phyloP scores from a whole-genome alignment of 352 stramenopile species.

The Phytophthora ramorum region DNA sequence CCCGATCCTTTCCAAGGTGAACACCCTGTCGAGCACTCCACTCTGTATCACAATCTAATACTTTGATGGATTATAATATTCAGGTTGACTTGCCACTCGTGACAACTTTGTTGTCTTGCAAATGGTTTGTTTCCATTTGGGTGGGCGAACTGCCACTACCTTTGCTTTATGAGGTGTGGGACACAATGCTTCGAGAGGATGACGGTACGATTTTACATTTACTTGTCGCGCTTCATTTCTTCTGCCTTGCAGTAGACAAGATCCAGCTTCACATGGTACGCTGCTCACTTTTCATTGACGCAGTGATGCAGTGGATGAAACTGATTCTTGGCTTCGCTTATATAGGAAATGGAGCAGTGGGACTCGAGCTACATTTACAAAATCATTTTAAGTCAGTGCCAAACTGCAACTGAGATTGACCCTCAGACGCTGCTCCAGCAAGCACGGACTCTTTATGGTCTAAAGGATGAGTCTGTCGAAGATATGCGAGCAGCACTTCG shows the following conservation, averaged over 20 bases:
- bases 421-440: constrained; percentile 44
- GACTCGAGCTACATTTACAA: constrained; percentile 81
- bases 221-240: constrained; percentile 62
- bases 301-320: not conserved
- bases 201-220: constrained; percentile 69
- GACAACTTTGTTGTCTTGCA: constrained; percentile 70
- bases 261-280: constrained; percentile 49
- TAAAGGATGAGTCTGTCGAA: constrained; percentile 70
- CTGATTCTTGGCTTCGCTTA: constrained; percentile 1
- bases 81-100: constrained; percentile 67
- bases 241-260: constrained; percentile 52
- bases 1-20: constrained; percentile 56
- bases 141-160: constrained; percentile 60
- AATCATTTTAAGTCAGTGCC: constrained; percentile 56
- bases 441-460: constrained; percentile 50
- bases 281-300: not conserved
- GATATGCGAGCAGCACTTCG: constrained; percentile 62
- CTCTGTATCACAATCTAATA: not conserved
- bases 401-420: constrained; percentile 34
- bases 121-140: constrained; percentile 83
- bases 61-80: not conserved
- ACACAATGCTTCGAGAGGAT: constrained; percentile 61
- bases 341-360: constrained; percentile 59
- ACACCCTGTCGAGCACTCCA: not conserved
- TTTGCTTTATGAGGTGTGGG: constrained; percentile 64